Evolutionary conservation across 176 grass and related monocot species (phyloP), one percentile per base, ranked within the genome.

Genomic region (Dendrocalamus sinicus): DNA sequence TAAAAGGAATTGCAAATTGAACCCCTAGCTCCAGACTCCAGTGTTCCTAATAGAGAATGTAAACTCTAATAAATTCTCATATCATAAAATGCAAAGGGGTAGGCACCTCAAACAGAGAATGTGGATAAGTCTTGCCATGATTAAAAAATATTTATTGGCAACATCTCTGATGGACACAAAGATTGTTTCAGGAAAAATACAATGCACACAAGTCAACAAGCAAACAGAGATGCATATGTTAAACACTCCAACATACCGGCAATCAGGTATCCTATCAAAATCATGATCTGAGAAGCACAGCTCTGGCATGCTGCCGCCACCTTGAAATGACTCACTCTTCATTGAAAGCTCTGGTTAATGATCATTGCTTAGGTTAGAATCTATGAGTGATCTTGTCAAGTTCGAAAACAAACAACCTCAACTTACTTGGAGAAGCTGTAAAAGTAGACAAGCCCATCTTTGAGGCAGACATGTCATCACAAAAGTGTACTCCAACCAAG

Each of bases 401-500:
- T 13, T 73, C 19, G 10, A 58, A 84, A 72, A 17, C 6, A 67
- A 77, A 52, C 51, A 59, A 12, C 9, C 46, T 5, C 5, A 76
- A 93, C 96, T 88, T 89, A 98, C 96, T 95, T 83, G 92, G 92
- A 81, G 93, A 98, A 82, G 91, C 87, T 8, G 79, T 86, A 69
- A 85, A 88, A 67, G 78, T 76, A 47, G 92, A 93, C 20, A 89
- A 71, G 35, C 78, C 86, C 67, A 84, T 91, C 80, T 91, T 92
- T 63, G 90, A 87, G 43, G 80, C 72, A n/a, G 89, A 90, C 50
- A 90, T 75, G 46, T 98, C 89, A 85, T 95, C 93, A 55, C 87
- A 78, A 72, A 98, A 98, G 70, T 98, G 95, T 88, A 98, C 79
- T 85, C 95, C 95, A 3, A 98, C 88, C 76, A 98, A 90, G 78